phyloP scores from a whole-genome alignment of 192 early-diverging fungal species.

The Thamnidium elegans region DNA sequence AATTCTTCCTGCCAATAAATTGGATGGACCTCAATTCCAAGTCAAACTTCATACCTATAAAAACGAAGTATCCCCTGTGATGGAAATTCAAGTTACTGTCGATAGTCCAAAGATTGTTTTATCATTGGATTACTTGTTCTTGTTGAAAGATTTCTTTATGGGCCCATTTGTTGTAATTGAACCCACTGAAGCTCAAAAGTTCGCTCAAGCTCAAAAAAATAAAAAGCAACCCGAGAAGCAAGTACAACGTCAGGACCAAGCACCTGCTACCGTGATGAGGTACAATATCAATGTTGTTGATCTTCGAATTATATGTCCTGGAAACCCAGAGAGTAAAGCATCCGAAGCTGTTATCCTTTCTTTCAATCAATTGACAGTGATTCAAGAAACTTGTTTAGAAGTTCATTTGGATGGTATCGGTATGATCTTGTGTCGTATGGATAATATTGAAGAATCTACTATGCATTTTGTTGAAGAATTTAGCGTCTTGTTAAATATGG shows the following conservation, averaged over 20 bases:
- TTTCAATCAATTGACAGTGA: conserved; percentile 61
- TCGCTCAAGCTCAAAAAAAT: conserved; percentile 19
- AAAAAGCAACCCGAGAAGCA: neutral
- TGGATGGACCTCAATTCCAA: conserved; percentile 52
- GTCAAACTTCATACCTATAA: conserved; percentile 22
- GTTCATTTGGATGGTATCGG: conserved; percentile 67
- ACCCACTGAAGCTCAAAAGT: conserved; percentile 27
- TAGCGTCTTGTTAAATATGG: conserved; percentile 59
- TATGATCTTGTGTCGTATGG: conserved; percentile 75
- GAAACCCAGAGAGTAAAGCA: conserved; percentile 48
- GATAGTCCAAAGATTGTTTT: conserved; percentile 69
- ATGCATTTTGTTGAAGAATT: conserved; percentile 77
- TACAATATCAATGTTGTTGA: conserved; percentile 69
- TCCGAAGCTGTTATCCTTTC: conserved; percentile 77
- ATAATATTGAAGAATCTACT: conserved; percentile 58
- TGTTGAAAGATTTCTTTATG: conserved; percentile 65
- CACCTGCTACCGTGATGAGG: neutral
- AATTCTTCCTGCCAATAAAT: conserved; percentile 50
- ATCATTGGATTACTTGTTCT: conserved; percentile 71
- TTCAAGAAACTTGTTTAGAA: conserved; percentile 57
- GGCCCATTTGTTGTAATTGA: conserved; percentile 41
- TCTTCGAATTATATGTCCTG: conserved; percentile 70
- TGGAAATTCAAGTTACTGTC: conserved; percentile 57
- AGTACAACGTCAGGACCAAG: neutral
- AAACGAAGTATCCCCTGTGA: conserved; percentile 38